These are phyloP conservation scores for Lentinula detonsa DNA, from an alignment of 768 basidiomycete genomes.

Conservation along the genomic window DNA sequence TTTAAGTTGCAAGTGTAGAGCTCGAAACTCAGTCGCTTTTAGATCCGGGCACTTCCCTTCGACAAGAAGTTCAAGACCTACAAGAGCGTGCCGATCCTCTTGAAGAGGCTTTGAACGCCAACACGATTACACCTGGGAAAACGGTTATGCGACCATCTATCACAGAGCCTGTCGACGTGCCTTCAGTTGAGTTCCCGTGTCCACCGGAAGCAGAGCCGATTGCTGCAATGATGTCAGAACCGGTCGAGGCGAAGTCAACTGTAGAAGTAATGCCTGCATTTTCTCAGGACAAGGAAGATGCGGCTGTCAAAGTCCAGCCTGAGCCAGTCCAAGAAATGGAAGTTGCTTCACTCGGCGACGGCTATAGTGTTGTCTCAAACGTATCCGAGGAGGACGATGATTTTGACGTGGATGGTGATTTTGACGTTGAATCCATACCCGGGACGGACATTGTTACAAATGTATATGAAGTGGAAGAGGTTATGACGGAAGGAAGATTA, in stretches of 20 bases:
- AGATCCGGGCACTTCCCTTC: background rate
- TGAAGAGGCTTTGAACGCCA: background rate
- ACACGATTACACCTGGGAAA: background rate
- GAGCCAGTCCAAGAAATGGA: background rate
- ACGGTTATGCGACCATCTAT: background rate
- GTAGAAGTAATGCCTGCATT: background rate
- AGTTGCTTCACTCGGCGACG: background rate
- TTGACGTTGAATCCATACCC: slow-evolving; percentile 11
- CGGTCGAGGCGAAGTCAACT: background rate
- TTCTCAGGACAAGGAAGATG: background rate
- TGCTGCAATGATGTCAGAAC: background rate
- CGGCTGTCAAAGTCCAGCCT: background rate
- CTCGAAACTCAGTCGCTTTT: background rate
- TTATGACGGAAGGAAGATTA: slow-evolving; percentile 19
- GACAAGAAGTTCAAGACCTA: background rate
- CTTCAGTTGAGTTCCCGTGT: background rate
- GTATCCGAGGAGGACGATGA: slow-evolving; percentile 8
- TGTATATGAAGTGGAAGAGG: slow-evolving; percentile 13
- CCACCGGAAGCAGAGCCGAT: background rate
- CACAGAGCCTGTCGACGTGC: background rate
- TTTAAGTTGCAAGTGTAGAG: background rate
- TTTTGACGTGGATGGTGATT: slow-evolving; percentile 10
- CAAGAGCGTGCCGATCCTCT: background rate
- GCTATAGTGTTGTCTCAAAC: slow-evolving; percentile 8
- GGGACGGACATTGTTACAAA: slow-evolving; percentile 6